Conservation (phyloP, 192 early-diverging fungal species). For the Geranomyces variabilis region DNA sequence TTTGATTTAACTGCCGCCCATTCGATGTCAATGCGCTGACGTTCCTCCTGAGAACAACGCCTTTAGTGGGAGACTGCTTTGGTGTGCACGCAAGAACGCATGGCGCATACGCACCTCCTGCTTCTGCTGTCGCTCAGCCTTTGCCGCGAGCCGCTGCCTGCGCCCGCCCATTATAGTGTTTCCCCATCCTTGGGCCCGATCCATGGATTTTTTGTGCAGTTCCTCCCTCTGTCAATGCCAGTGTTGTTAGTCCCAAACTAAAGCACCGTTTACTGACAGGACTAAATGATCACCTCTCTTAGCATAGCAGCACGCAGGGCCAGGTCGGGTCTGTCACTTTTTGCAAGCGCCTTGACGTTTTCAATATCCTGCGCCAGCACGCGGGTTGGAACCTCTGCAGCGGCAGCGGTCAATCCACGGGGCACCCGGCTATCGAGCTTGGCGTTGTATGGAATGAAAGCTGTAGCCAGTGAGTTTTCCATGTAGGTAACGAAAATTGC, state of each 20-base stretch:
- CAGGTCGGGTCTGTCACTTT: background rate
- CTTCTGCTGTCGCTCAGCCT: slow-evolving; percentile 34
- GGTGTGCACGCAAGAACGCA: too few species aligned
- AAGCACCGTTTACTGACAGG: background rate
- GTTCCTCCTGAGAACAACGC: slow-evolving; percentile 31
- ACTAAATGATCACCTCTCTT: too few species aligned
- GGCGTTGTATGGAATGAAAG: slow-evolving; percentile 4
- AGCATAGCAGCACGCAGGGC: background rate
- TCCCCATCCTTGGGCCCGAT: slow-evolving; percentile 44
- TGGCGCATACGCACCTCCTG: slow-evolving; percentile 31
- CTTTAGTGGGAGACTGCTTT: too few species aligned
- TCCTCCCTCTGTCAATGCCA: slow-evolving; percentile 32
- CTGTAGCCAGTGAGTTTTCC: background rate
- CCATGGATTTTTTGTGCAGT: slow-evolving; percentile 44
- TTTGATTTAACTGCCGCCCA: slow-evolving; percentile 39
- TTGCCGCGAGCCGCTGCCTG: slow-evolving; percentile 47
- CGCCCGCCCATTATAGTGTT: slow-evolving; percentile 56
- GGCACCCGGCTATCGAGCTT: background rate
- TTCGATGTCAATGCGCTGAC: slow-evolving; percentile 45
- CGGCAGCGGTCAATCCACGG: background rate
- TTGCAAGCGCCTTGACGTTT: background rate
- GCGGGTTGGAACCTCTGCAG: background rate
- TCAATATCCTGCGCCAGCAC: background rate
- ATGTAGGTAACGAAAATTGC: too few species aligned
- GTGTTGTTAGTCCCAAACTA: background rate